A percentile compares a stretch with the other conserved stretches of the same genome.
Evolutionary conservation across 73 alveolate genomes (phyloP).

Genomic region (Paramecium tetraurelia): DNA sequence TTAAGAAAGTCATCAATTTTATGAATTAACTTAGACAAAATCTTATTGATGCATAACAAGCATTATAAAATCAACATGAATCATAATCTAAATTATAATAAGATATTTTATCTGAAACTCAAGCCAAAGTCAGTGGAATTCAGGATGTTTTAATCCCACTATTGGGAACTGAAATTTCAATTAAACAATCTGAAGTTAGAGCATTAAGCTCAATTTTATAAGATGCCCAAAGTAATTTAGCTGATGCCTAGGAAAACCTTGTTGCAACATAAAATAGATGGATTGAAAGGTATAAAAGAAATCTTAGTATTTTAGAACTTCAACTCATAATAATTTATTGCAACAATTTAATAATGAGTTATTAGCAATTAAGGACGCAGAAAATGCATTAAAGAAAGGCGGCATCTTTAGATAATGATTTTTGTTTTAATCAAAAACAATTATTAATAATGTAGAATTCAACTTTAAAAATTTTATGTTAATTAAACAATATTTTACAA

Average conservation of each 20-base stretch:
- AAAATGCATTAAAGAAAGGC: constrained; percentile 24
- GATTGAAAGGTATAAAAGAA: constrained; percentile 16
- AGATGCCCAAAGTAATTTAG: constrained; percentile 5
- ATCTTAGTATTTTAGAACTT: not conserved
- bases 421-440: not conserved
- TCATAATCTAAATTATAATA: not conserved
- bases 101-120: not conserved
- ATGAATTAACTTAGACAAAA: not conserved
- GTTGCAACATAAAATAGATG: constrained; percentile 18
- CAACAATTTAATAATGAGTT: not conserved
- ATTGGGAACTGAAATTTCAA: not conserved
- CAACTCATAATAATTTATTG: not conserved
- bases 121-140: not conserved
- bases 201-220: not conserved
- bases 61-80: not conserved
- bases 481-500: no score
- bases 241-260: not conserved
- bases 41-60: not conserved
- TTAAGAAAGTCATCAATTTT: not conserved
- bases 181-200: not conserved
- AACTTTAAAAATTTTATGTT: no score
- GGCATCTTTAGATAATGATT: constrained; percentile 39
- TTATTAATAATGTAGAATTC: not conserved
- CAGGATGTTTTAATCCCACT: not conserved
- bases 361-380: constrained; percentile 23